Conservation (phyloP, 1,139 yeast genomes). For the Keqinozyma sinolaborantium region DNA sequence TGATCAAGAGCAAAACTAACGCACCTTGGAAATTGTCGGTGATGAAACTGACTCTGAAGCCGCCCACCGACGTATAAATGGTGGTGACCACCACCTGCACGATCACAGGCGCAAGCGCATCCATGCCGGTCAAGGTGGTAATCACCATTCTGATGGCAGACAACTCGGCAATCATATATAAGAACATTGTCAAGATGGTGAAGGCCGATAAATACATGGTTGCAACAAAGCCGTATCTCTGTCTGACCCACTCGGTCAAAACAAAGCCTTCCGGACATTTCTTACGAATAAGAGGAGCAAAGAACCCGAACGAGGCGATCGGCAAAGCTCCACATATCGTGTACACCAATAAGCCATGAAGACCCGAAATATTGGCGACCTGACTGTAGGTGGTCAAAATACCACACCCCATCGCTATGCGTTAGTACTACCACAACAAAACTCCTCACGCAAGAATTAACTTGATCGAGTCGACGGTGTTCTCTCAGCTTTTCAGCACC, state of each 20-base stretch:
- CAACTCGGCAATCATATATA: conserved; percentile 86
- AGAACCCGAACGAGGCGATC: conserved; percentile 70
- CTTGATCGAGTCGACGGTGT: conserved; percentile 89
- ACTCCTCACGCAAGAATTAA: conserved; percentile 86
- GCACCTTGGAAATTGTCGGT: conserved; percentile 89
- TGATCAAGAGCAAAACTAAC: conserved; percentile 60
- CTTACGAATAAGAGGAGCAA: conserved; percentile 78
- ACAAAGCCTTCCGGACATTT: conserved; percentile 90
- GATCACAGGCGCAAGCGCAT: conserved; percentile 78
- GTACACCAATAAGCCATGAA: conserved; percentile 84
- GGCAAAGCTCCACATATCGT: conserved; percentile 83
- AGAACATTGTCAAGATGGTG: conserved; percentile 80
- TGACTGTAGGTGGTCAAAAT: conserved; percentile 81
- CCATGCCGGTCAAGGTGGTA: conserved; percentile 71
- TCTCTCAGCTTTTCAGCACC: conserved; percentile 67
- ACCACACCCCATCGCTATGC: conserved; percentile 85
- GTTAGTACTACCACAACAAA: conserved; percentile 14
- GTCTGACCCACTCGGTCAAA: conserved; percentile 91
- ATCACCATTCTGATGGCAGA: conserved; percentile 77
- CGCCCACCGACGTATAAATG: conserved; percentile 84
- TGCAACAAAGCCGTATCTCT: conserved; percentile 69
- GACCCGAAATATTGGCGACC: conserved; percentile 81
- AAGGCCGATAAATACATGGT: conserved; percentile 76
- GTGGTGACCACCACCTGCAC: conserved; percentile 87
- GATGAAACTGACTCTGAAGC: conserved; percentile 82